Conservation (phyloP, 192 early-diverging fungal species). For the Coemansia interrupta region DNA sequence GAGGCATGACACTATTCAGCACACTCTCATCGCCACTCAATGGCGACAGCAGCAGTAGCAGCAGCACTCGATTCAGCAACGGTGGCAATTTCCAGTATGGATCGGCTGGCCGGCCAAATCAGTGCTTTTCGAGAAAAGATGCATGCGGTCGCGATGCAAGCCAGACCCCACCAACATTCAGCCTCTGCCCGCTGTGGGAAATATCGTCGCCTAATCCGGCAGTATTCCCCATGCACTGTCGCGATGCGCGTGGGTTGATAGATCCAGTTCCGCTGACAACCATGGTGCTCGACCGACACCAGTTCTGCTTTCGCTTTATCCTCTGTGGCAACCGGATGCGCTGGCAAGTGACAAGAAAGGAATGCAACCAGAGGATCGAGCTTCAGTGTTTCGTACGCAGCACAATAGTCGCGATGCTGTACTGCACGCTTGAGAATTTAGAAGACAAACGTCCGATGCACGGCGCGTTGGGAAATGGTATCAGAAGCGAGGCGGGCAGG, state of each 20-base stretch:
- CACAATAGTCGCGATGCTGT: conserved; percentile 28
- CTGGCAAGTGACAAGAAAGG: conserved; percentile 24
- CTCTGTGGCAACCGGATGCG: conserved; percentile 41
- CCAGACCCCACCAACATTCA: conserved; percentile 12
- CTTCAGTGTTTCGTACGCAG: conserved; percentile 45
- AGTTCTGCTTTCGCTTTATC: conserved; percentile 50
- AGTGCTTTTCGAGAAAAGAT: not conserved
- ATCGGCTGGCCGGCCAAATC: no score
- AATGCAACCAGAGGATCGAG: conserved; percentile 8
- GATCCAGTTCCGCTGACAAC: conserved; percentile 43
- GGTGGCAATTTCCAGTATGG: no score
- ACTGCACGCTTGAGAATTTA: conserved; percentile 3
- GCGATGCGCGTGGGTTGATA: conserved; percentile 42
- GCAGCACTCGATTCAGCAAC: no score
- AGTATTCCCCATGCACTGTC: conserved; percentile 43
- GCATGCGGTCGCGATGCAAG: not conserved
- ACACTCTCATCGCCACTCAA: not conserved
- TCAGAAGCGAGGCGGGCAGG: not conserved
- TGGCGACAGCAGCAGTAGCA: no score
- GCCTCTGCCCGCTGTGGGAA: conserved; percentile 37
- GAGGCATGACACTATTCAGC: not conserved
- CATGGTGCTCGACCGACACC: conserved; percentile 45
- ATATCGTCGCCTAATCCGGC: conserved; percentile 39
- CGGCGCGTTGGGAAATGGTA: not conserved
- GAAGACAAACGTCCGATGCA: not conserved